These are phyloP conservation scores for Epichloe amarillans DNA, from an alignment of 2,329 filamentous ascomycete genomes.

Conservation along the genomic window DNA sequence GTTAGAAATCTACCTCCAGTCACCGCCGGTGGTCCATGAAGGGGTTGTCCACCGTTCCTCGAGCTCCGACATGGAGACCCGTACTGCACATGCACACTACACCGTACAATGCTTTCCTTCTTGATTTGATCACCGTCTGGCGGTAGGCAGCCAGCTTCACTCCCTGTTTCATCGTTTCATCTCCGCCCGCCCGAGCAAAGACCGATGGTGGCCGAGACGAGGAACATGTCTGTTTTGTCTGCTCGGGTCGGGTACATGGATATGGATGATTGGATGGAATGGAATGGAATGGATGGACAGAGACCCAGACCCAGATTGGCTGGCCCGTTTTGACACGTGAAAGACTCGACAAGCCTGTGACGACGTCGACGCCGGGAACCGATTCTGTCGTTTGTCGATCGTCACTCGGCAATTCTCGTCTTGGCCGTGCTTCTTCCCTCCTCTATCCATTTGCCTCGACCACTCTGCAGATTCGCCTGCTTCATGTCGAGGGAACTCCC, in stretches of 20 bases:
- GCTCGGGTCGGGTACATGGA: no score
- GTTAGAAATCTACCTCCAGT: not conserved
- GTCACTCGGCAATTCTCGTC: slow-evolving; percentile 1
- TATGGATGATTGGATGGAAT: no score
- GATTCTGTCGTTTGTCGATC: not conserved
- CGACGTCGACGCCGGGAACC: slow-evolving; percentile 3
- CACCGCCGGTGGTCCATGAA: not conserved
- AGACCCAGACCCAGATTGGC: slow-evolving; percentile 3
- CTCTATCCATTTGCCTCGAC: not conserved
- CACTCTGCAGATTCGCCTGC: not conserved
- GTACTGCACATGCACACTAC: no score
- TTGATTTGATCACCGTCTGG: not conserved
- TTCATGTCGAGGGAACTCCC: not conserved
- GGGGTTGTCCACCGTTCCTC: no score
- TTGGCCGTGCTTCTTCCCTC: not conserved
- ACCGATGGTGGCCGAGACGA: slow-evolving; percentile 20
- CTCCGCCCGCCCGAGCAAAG: slow-evolving; percentile 22
- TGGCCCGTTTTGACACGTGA: slow-evolving; percentile 19
- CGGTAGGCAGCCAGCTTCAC: no score
- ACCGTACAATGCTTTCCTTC: not conserved
- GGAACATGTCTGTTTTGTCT: no score
- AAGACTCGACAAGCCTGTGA: slow-evolving; percentile 10
- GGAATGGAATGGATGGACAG: no score
- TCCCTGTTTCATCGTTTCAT: not conserved
- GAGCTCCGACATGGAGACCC: no score